Conservation (phyloP, 176 grass and related monocot species). For the Avena eriantha region DNA sequence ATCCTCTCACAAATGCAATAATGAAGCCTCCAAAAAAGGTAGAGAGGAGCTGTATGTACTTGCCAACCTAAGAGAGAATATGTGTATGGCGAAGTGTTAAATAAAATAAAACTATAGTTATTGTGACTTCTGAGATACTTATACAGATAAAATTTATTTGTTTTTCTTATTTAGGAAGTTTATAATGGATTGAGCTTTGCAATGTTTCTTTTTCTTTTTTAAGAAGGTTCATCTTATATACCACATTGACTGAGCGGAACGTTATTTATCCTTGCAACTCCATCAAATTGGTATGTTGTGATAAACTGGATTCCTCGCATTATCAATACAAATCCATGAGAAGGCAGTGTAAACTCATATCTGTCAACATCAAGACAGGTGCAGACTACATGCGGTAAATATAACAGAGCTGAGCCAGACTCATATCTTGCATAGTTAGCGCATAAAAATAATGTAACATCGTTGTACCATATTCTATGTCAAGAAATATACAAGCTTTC, state of each 20-base stretch:
- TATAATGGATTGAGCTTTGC: neutral
- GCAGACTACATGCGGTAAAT: neutral
- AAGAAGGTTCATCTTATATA: neutral
- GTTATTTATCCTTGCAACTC: neutral
- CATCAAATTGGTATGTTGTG: neutral
- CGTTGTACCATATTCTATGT: neutral
- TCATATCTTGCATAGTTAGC: neutral
- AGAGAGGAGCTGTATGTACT: constrained; percentile 66
- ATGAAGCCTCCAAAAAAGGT: constrained; percentile 84
- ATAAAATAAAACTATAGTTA: constrained; percentile 4
- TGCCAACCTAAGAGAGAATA: constrained; percentile 65
- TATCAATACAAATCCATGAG: constrained; percentile 8
- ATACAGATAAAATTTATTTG: constrained; percentile 8
- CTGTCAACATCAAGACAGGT: neutral
- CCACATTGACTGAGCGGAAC: neutral
- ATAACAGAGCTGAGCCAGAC: neutral
- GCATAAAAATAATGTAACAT: neutral
- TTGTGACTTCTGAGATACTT: neutral
- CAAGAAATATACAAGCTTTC: neutral
- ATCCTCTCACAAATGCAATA: constrained; percentile 81
- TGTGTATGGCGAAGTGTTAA: neutral
- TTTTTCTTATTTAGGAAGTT: too few species aligned
- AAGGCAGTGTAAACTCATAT: neutral
- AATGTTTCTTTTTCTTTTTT: neutral
- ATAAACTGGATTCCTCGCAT: neutral